Evolutionary conservation across 2,329 filamentous ascomycete species (phyloP), one percentile per base, ranked within the genome.

Genomic region (Zelopaecilomyces penicillatus): DNA sequence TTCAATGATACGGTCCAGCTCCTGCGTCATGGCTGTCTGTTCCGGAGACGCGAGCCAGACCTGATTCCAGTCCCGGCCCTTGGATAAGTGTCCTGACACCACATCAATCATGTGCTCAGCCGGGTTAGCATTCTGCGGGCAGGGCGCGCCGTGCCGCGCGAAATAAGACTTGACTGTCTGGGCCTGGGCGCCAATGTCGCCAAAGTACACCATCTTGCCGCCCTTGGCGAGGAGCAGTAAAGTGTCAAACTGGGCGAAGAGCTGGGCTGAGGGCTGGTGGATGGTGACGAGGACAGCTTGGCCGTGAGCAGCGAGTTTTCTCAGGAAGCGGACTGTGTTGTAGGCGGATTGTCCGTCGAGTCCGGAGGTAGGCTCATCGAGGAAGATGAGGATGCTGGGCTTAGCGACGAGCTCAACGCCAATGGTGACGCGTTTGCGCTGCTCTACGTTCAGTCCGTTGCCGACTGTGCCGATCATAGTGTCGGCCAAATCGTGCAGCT

Each of bases 21-120:
- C 80, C 7, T 71, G 60, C 11, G 76, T 64, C 33, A 85, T 65
- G 4, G 67, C 62, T 0, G 68, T 64, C 50, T 80, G 73, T 54
- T 86, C 73, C 1, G 76, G 67, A 0, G 79, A 87, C n/a, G 71
- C 71, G 12, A 73, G 66, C 85, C 84, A 88, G 50, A 86, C 75
- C 33, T 85, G 70, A 56, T 81, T 82, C 82, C 81, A 87, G 57
- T 86, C 75, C 37, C 51, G 69, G 54, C 54, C 63, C 43, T 64
- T 67, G 0, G 69, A 71, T 1, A 74, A 55, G 32, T 63, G 58
- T 0, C 76, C 75, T 2, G 75, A 75, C 10, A 74, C 71, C 12
- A 75, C 70, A 41, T 76, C 71, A 42, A 89, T 76, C 80, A 89
- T 87, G 68, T 82, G 85, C 59, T 89, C 85, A 0, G 85, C 85